These are phyloP conservation scores for Trichoderma oligosporum DNA, from an alignment of 2,329 filamentous ascomycete species.

Conservation along the genomic window DNA sequence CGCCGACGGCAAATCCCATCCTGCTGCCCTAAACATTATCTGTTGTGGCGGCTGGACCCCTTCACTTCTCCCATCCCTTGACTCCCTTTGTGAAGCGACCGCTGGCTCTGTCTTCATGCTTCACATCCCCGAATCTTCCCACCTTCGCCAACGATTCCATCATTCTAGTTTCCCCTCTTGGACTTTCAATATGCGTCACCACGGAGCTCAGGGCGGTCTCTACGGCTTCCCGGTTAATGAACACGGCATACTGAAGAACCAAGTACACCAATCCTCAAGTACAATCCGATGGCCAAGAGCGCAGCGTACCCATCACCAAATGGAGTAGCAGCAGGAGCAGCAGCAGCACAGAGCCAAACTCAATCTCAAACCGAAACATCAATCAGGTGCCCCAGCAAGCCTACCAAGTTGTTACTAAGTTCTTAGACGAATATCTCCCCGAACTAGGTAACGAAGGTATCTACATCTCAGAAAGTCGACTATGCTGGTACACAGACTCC, in stretches of 20 bases:
- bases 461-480: constrained; percentile 23
- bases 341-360: background rate
- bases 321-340: constrained; percentile 30
- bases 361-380: background rate
- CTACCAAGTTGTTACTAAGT: constrained; percentile 28
- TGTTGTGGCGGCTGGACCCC: constrained; percentile 46
- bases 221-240: constrained; percentile 47
- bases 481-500: constrained; percentile 35
- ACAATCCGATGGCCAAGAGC: constrained; percentile 35
- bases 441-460: constrained; percentile 38
- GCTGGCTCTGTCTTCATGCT: constrained; percentile 44
- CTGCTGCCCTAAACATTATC: constrained; percentile 35
- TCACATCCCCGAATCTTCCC: constrained; percentile 35
- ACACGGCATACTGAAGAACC: constrained; percentile 43
- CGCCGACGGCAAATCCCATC: constrained; percentile 33
- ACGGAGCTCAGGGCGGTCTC: constrained; percentile 37
- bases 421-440: constrained; percentile 41
- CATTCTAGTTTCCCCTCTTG: constrained; percentile 46
- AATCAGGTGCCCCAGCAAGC: constrained; percentile 30
- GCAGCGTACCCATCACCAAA: constrained; percentile 40
- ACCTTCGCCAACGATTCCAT: constrained; percentile 28
- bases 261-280: constrained; percentile 46
- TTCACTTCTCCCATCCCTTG: constrained; percentile 37
- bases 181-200: constrained; percentile 35
- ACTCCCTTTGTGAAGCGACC: constrained; percentile 46